Base-by-base conservation (phyloP, 352 stramenopile species). In the Hyaloperonospora arabidopsidis region DNA sequence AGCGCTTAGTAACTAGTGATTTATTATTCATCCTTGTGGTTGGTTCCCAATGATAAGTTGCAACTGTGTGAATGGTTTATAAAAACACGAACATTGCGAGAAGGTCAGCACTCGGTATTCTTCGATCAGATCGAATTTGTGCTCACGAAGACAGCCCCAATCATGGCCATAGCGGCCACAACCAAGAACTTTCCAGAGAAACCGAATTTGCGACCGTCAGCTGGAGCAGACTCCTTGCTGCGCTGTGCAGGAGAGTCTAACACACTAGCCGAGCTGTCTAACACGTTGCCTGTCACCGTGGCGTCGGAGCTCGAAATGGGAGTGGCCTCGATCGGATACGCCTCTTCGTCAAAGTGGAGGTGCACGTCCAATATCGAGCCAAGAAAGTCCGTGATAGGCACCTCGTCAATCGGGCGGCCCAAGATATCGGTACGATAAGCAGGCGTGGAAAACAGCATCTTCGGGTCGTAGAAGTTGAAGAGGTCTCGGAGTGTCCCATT, bases 371-470 rank as follows among this genome's bases (percentile, higher is more conserved):
- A 57, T 18, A 95, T 84, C 4, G 86, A 94, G 5, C 86, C 84
- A n/a, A 95, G 69, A 59, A 95, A 94, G 50, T 95, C 86, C 3
- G 86, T 94, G 64, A 95, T 87, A 8, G 74, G 76, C 2, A 92
- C 77, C 4, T 77, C 59, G 28, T 88, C 67, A 50, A 94, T 78
- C 8, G 76, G 66, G 17, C 84, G 80, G 0, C 72, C 72, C 11
- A 93, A 68, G 21, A 90, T 81, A 44, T 91, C 80, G 5, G 67
- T 84, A 44, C 84, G 75, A 50, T 84, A 87, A 45, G 87, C 83
- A 1, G 83, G 82, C 18, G 75, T 93, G 8, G 86, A 94, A 35
- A 76, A 72, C 19, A 95, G 75, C 72, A 90, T 88, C 45, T 72
- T 79, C 1, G 84, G 84, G 56, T 93, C 81, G 63, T 93, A 92